A percentile compares a stretch with the other conserved stretches of the same genome.
Conservation (phyloP, 495 filamentous ascomycete genomes). For the Thermothielavioides terrestris region DNA sequence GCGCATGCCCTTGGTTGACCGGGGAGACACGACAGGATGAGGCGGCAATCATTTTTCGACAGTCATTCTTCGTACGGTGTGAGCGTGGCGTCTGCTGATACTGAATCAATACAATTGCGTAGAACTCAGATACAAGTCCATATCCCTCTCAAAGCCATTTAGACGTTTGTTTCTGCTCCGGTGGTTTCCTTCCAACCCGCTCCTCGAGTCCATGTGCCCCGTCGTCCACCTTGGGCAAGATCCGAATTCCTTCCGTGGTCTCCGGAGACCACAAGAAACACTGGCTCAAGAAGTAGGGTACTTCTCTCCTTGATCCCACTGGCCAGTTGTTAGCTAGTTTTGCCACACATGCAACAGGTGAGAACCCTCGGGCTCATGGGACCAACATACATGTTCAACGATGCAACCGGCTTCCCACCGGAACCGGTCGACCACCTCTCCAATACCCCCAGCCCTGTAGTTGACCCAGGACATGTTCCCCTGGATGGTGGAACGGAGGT, state of each 20-base stretch:
- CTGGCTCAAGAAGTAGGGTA: neutral
- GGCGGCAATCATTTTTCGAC: neutral
- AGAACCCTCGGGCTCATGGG: neutral
- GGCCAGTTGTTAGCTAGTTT: neutral
- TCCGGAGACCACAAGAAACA: no score
- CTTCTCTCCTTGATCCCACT: slow-evolving; percentile 12
- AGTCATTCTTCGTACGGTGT: no score
- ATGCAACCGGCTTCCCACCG: slow-evolving; percentile 35
- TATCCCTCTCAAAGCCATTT: no score
- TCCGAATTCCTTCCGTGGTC: no score
- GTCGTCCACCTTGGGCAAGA: no score
- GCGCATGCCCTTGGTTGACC: slow-evolving; percentile 18
- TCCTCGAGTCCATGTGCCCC: no score
- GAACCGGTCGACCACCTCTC: slow-evolving; percentile 31
- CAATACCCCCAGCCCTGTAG: slow-evolving; percentile 19
- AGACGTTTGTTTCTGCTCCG: no score
- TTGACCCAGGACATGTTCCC: slow-evolving; percentile 31
- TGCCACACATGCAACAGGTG: neutral
- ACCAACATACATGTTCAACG: slow-evolving; percentile 30
- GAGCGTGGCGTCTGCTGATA: no score
- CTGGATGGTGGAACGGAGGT: slow-evolving; percentile 23
- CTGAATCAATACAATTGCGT: no score
- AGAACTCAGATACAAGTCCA: no score
- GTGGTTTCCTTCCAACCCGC: no score
- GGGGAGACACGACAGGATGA: no score